Conservation (phyloP, 169 alveolate species). For the Cryptosporidium viatorum region DNA sequence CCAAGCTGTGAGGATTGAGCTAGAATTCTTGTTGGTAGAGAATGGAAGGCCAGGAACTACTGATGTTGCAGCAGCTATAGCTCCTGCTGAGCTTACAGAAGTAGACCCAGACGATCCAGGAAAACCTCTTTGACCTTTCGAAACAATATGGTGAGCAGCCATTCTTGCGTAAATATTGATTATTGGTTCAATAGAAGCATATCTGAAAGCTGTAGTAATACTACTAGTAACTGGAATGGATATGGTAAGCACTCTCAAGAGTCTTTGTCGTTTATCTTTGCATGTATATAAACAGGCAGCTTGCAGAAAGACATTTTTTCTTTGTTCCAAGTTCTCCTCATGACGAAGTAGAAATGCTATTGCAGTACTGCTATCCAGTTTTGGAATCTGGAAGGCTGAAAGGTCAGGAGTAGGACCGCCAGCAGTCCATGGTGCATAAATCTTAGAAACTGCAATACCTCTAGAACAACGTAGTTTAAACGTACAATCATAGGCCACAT, state of each 20-base stretch:
- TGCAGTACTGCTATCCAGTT: conserved; percentile 76
- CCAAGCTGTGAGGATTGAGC: conserved; percentile 30
- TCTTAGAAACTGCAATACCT: conserved; percentile 77
- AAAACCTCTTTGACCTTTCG: conserved; percentile 57
- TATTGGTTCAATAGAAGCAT: conserved; percentile 69
- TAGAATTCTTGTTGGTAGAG: conserved; percentile 29
- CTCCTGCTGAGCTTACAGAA: conserved; percentile 1
- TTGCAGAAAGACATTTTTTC: conserved; percentile 78
- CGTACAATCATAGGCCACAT: conserved; percentile 74
- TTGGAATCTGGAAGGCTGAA: conserved; percentile 79
- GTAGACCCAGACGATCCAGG: neutral
- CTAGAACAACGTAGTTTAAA: conserved; percentile 73
- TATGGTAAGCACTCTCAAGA: conserved; percentile 53
- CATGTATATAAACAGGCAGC: conserved; percentile 79
- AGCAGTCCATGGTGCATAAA: conserved; percentile 79
- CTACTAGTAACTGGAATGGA: conserved; percentile 61
- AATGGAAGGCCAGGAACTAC: conserved; percentile 66
- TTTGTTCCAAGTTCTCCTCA: conserved; percentile 78
- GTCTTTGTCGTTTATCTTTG: conserved; percentile 42
- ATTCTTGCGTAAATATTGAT: conserved; percentile 62
- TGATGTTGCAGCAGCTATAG: conserved; percentile 3
- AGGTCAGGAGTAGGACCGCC: conserved; percentile 79
- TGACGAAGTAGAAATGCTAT: conserved; percentile 77
- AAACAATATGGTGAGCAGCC: conserved; percentile 74
- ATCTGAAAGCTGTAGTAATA: conserved; percentile 70